Conservation (phyloP, 768 basidiomycete genomes). For the Udeniomyces megalosporus region DNA sequence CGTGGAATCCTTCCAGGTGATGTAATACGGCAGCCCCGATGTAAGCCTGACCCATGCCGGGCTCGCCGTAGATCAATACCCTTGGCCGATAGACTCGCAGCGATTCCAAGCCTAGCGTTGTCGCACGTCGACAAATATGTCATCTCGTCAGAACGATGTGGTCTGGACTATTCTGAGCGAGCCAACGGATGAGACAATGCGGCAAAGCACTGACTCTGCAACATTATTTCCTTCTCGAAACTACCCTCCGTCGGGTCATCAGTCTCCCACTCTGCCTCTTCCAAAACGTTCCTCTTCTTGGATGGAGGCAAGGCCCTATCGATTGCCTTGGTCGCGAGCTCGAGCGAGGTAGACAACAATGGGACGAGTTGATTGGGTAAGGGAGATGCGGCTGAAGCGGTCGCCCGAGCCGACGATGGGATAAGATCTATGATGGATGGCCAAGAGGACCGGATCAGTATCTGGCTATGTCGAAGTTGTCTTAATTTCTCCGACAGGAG, state of each 20-base stretch:
- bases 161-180: too few relatives aligned
- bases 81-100: conserved; percentile 45
- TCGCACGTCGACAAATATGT: too few relatives aligned
- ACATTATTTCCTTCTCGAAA: conserved; percentile 69
- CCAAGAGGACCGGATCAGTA: not conserved
- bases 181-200: too few relatives aligned
- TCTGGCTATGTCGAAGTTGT: not conserved
- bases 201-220: conserved; percentile 72
- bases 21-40: conserved; percentile 81
- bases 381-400: conserved; percentile 66
- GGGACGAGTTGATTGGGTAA: conserved; percentile 73
- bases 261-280: conserved; percentile 91
- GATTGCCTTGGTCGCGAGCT: conserved; percentile 56
- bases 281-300: conserved; percentile 67
- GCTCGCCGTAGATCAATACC: conserved; percentile 58
- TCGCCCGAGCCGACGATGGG: conserved; percentile 83
- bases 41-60: conserved; percentile 82
- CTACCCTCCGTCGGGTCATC: conserved; percentile 45
- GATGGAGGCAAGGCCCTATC: conserved; percentile 57
- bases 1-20: conserved; percentile 86
- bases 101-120: too few relatives aligned
- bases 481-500: not conserved
- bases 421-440: conserved; percentile 52
- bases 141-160: too few relatives aligned
- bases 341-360: conserved; percentile 50